Base-by-base conservation (phyloP, 345 rosid genomes). In the Syzygium aqueum region DNA sequence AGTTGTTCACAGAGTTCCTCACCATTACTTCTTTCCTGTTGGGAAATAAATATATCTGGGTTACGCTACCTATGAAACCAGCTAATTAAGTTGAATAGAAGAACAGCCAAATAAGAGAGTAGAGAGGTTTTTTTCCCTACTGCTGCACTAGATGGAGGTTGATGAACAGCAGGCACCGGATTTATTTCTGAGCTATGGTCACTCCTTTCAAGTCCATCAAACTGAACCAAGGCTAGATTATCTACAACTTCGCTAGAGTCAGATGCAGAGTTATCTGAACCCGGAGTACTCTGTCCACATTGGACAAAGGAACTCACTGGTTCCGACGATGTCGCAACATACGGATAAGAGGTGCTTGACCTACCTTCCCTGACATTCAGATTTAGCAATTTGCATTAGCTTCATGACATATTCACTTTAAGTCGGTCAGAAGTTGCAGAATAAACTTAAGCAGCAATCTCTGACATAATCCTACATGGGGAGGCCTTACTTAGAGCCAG, bases 1-100 rank as follows among this genome's bases (percentile, higher is more conserved):
- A 94, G 92, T 84, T 90, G 95, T 90, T 92, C 89, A 80, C 88
- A 84, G 63, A 94, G 89, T 88, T 88, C 93, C 88, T 92, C 95
- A 57, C 89, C 37, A 25, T 53, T 49, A 86, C 87, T 89, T 63
- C 91, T 92, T 53, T 92, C 98, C 99, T 97, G 93, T 86, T 73
- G 89, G 17, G 88, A 84, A 30, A 80, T 52, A 28, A 28, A 73
- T 73, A 37, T 73, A 2, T 5, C 21, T 73, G 82, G 0, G 14
- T 73, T 1, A 73, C 1, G 49, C 49, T 40, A 21, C 82, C 25
- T 73, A 73, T 9, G 49, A 73, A 19, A 73, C 82, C 27, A 73
- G 82, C 43, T 37, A 73, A 73, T 73, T 73, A 33, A 73, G 27
- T 21, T 4, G 49, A 19, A 19, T 37, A 73, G 6, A 37, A 73